phyloP scores from a whole-genome alignment of 192 early-diverging fungal genomes.

The Entophlyctis helioformis region DNA sequence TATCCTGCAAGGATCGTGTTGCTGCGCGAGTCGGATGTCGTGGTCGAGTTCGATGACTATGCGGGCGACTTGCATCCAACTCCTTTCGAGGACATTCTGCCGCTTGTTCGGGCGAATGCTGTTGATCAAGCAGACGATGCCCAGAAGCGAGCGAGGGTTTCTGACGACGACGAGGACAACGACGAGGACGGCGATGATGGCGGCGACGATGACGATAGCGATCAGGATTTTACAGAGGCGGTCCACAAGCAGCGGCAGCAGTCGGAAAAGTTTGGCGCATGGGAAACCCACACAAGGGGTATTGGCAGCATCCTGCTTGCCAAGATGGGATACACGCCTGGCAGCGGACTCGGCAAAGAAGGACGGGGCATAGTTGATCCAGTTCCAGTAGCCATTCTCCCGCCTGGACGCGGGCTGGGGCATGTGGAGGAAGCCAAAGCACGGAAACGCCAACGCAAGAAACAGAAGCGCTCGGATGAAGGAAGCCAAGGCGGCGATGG shows the following conservation, averaged over 20 bases:
- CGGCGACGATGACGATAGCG: background rate
- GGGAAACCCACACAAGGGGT: conserved; percentile 15
- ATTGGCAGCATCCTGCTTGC: conserved; percentile 11
- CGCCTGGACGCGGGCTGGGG: no score
- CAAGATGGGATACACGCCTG: conserved; percentile 14
- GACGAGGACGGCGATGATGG: background rate
- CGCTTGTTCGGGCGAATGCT: background rate
- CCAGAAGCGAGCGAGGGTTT: background rate
- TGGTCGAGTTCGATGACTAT: conserved; percentile 4
- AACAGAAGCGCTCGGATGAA: no score
- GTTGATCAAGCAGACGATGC: background rate
- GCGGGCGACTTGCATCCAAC: background rate
- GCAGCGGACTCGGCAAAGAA: no score
- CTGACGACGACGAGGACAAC: background rate
- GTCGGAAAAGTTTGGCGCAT: conserved; percentile 9
- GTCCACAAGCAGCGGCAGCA: conserved; percentile 5
- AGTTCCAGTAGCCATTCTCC: no score
- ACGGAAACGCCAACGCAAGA: no score
- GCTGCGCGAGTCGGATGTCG: background rate
- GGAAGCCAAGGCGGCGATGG: no score
- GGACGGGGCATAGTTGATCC: no score
- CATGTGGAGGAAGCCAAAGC: no score
- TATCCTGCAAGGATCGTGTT: background rate
- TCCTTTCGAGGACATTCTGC: background rate
- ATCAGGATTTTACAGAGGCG: background rate